Evolutionary conservation across 2,329 filamentous ascomycete genomes (phyloP), one percentile per base, ranked within the genome.

Genomic region (Botryotinia narcissicola): DNA sequence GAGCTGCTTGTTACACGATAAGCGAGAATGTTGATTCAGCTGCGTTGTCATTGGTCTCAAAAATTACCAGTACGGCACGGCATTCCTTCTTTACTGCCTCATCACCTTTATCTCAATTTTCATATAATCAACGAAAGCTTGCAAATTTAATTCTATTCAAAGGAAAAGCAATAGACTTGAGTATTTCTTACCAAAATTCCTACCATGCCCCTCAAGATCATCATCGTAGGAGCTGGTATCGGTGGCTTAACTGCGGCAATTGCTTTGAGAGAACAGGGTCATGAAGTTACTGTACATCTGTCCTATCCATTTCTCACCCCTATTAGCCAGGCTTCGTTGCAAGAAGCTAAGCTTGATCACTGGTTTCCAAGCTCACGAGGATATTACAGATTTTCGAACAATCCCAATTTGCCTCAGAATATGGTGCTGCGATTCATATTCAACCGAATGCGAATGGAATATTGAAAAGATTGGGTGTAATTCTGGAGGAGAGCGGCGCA

Each of bases 351-450:
- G n/a, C 9, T 57, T 32, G 10, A 16, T 20, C 54, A 48, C 25
- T 32, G 32, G n/a, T 8, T 20, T 29, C 10, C 8, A 46, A 37
- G 29, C 60, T 71, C 22, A 37, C 57, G 20, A 37, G 25, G 16
- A 40, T 68, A 35, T 20, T 35, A 9, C 37, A 88, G 85, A 74
- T 90, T 0, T 87, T 84, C 68, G 88, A 91, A 76, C 85, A 88
- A 78, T 89, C 88, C 0, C 82, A 82, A 2, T 85, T 90, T 48
- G 85, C 86, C 25, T 85, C 83, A 69, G 89, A 91, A 79, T 81
- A 84, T 1, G 89, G 89, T 0, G 89, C 89, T 4, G 89, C 89
- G 0, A 85, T 91, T n/a, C 88, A 91, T 77, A 79, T 91, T 7
- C 85, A 87, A 0, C 88, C 90, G 0, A 92, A 92, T 77, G 82